Evolutionary conservation across 2,329 filamentous ascomycete species (phyloP), one percentile per base, ranked within the genome.

Genomic region (Didymellaceae sp.): DNA sequence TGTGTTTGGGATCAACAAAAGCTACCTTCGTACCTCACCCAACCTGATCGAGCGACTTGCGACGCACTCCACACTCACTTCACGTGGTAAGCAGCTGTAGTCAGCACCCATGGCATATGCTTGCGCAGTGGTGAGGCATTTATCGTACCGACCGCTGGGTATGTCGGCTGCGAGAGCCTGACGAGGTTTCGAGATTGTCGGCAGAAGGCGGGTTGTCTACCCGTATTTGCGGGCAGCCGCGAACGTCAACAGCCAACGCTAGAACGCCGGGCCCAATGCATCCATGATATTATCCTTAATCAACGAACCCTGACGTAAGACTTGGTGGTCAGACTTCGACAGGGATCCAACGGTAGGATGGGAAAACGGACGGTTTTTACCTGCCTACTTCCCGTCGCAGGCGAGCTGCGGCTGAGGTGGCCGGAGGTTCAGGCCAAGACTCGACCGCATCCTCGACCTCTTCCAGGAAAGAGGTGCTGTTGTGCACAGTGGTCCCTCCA

Each of bases 391-490:
- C 85, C 63, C 81, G 82, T 60, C 84, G 79, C 63, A 89, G 68
- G 62, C 86, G 79, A 44, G 80, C 86, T 47, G 82, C 83, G 51
- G 84, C 83, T 54, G 82, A 84, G 20, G 64, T 57, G 4, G 70
- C 46, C 6, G 66, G 57, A 42, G 69, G 67, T 61, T 93, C 90
- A 3, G 92, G 91, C 94, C 94, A 97, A 17, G 84, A 86, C 37
- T 84, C 84, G 1, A 96, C 91, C 14, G 89, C 89, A 75, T 96
- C 91, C 58, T 95, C 90, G 18, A 97, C 88, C 75, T 97, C 92
- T 62, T 95, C 91, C 58, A 97, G 74, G 71, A 97, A 99, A 0
- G 86, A 90, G 9, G 83, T 82, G 57, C 91, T 91, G 67, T 97
- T 99, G 66, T 96, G 90, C 59, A 99, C 82, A 6, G 84, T 86